phyloP scores from a whole-genome alignment of 2,329 filamentous ascomycete genomes.

The Phaeophleospora eucalypticola region DNA sequence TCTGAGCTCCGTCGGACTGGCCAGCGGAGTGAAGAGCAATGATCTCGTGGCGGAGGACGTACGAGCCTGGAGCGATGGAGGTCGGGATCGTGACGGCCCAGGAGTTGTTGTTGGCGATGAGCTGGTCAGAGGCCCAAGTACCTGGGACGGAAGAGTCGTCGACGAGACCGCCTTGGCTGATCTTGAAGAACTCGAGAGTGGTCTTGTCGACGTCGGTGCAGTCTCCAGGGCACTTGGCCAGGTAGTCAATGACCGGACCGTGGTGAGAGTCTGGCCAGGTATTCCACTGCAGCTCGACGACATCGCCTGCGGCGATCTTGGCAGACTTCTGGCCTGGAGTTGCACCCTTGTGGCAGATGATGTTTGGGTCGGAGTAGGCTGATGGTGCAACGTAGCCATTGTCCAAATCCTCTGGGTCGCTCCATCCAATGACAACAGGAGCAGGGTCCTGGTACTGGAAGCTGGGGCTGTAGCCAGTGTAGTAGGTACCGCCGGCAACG shows the following conservation, averaged over 20 bases:
- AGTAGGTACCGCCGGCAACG: conserved; percentile 46
- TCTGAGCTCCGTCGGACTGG: conserved; percentile 41
- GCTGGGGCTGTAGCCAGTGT: conserved; percentile 41
- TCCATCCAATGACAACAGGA: conserved; percentile 52
- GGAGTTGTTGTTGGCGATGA: conserved; percentile 46
- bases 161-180: conserved; percentile 53
- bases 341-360: conserved; percentile 50
- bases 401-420: conserved; percentile 43
- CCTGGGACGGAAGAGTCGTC: conserved; percentile 40
- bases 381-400: conserved; percentile 30
- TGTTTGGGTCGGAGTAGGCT: conserved; percentile 24
- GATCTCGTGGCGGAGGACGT: conserved; percentile 57
- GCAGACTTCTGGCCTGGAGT: conserved; percentile 50
- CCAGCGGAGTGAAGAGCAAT: conserved; percentile 56
- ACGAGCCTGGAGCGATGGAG: conserved; percentile 53
- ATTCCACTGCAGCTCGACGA: conserved; percentile 59
- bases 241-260: conserved; percentile 61
- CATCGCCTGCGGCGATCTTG: conserved; percentile 57
- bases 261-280: conserved; percentile 63
- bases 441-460: conserved; percentile 37
- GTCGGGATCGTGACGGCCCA: conserved; percentile 51
- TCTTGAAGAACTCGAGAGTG: conserved; percentile 60
- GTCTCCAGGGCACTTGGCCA: conserved; percentile 56
- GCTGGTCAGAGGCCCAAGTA: conserved; percentile 54
- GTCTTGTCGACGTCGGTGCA: conserved; percentile 53